Evolutionary conservation across 768 basidiomycete genomes (phyloP), one percentile per base, ranked within the genome.

Genomic region (Harrya chromipes): DNA sequence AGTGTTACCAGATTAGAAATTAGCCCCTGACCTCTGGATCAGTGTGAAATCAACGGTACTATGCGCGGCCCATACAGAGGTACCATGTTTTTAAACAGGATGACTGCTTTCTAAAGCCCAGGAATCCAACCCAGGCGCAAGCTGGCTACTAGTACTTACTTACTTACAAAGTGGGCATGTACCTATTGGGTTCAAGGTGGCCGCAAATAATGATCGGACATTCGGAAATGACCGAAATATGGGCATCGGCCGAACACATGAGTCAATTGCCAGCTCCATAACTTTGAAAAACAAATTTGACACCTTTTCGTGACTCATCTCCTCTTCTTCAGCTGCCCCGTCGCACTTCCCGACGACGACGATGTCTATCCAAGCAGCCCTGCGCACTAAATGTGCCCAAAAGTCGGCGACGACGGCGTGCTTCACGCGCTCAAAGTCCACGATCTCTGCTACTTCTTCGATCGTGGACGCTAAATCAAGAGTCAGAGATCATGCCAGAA

Each of bases 401-500:
- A 74, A 71, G 64, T 57, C 59, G n/a, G 53, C 60, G 7, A 51
- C 64, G 34, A 50, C 57, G 10, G 52, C 21, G 14, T 66, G 72
- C 26, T 74, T 79, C 51, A 63, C 71, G 11, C 72, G 84, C 56
- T 72, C 74, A 43, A 72, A 74, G 52, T 83, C 82, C 1, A 81
- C 82, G 8, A 70, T 70, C 43, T 71, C 77, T 10, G 55, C n/a
- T n/a, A n/a, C 73, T 26, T 55, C 71, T 40, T 81, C 83, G 13
- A 85, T 87, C 64, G 63, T 86, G 49, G 90, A 93, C 38, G 90
- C 90, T 37, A 90, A 87, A 73, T 80, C 81, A 43, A 82, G 89
- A 70, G 85, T 92, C 44, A 74, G 80, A 59, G 88, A 90, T 59
- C 84, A 87, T 71, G 85, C 83, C 9, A 74, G 91, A 59, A 75